Base-by-base conservation (phyloP, 345 rosid genomes). In the Physaria fendleri region DNA sequence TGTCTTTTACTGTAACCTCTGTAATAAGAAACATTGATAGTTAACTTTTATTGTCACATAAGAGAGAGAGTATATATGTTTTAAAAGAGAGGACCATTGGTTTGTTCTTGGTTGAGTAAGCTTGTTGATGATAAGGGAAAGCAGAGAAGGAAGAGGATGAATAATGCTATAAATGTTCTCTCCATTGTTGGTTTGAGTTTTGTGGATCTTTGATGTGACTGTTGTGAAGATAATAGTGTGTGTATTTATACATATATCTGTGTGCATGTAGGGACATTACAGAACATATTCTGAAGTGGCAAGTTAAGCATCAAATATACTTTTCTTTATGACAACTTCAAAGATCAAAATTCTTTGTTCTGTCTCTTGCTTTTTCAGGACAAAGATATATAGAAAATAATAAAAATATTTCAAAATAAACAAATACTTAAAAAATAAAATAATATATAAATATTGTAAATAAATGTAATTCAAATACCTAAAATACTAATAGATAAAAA, bases 41-140 rank as follows among this genome's bases (percentile, higher is more conserved):
- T 41, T 14, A 35, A 28, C 29, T 2, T 30, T 12, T 55, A n/a
- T 18, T 44, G 51, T 28, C 2, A 32, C 7, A 27, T 18, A 17
- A 54, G 15, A 34, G 6, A 62, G 22, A 22, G 17, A 32, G 17
- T 47, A 14, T 13, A 23, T 0, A 47, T 29, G 14, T 37, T 27
- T 27, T 53, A 45, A 46, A 46, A 32, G 11, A 55, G 29, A 61
- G 51, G 37, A 70, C 69, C 74, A 17, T 70, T 40, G 58, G 15
- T 3, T 40, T 39, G 53, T 46, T 69, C 39, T 30, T 47, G 38
- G 57, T 16, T 41, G 10, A 27, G 34, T 11, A 45, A 33, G 54
- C 60, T 68, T 11, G 30, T 60, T 30, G 59, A 70, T 24, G 69
- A 27, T 8, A 39, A 17, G 39, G 64, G 14, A 3, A 62, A 40